Conservation (phyloP, 73 alveolate species). For the Diophrys appendiculata region DNA sequence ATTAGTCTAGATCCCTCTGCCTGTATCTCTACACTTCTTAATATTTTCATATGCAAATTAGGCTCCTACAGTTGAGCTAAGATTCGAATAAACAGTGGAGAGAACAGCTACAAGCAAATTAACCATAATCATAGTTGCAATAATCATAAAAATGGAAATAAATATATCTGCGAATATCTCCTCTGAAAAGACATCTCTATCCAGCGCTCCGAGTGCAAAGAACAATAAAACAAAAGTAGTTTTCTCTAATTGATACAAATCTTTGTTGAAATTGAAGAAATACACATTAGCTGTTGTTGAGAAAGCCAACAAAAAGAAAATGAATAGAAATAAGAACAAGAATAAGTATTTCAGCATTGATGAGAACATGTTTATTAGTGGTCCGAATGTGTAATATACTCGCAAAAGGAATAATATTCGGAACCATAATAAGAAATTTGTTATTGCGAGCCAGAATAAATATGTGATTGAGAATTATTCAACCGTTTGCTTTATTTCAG, state of each 20-base stretch:
- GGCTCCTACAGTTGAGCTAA: background rate
- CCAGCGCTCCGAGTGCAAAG: background rate
- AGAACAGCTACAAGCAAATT: background rate
- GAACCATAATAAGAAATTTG: background rate
- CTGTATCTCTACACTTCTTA: background rate
- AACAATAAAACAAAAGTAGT: background rate
- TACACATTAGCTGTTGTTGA: background rate
- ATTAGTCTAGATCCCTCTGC: background rate
- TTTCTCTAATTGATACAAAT: background rate
- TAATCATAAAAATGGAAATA: background rate
- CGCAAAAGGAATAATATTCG: background rate
- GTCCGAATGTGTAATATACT: background rate
- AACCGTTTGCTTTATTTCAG: background rate
- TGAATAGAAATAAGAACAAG: background rate
- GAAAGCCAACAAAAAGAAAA: background rate
- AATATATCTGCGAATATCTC: background rate
- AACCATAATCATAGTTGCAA: background rate
- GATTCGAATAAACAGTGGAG: background rate
- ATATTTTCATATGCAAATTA: background rate
- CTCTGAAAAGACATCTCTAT: background rate
- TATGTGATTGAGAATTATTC: background rate
- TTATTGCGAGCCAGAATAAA: background rate
- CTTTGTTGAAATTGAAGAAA: background rate
- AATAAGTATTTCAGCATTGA: background rate
- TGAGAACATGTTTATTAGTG: background rate